These are phyloP conservation scores for Smallanthus sonchifolius DNA, from an alignment of 129 eudicot species.

Conservation along the genomic window DNA sequence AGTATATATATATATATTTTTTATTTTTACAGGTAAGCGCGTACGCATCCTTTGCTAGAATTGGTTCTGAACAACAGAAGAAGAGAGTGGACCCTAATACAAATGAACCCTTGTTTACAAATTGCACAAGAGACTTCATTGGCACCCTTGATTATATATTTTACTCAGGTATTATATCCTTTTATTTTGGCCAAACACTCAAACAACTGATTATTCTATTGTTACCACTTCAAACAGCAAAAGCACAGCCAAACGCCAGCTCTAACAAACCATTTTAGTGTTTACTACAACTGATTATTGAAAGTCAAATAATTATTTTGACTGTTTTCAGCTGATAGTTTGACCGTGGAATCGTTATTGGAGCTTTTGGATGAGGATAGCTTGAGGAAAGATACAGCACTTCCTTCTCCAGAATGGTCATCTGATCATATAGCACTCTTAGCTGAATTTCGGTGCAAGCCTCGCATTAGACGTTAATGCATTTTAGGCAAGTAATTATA, in stretches of 20 bases:
- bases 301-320: not conserved
- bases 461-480: conserved; percentile 38
- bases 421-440: conserved; percentile 57
- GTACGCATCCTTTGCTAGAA: conserved; percentile 70
- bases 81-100: conserved; percentile 70
- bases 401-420: conserved; percentile 66
- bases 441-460: conserved; percentile 49
- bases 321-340: conserved; percentile 37
- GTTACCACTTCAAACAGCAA: not conserved
- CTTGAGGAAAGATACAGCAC: conserved; percentile 50
- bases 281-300: not conserved
- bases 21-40: conserved; percentile 59
- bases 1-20: too few relatives aligned
- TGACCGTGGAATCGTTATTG: conserved; percentile 49
- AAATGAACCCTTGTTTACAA: conserved; percentile 74
- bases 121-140: conserved; percentile 73
- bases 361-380: conserved; percentile 51
- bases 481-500: conserved; percentile 18
- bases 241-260: not conserved
- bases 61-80: conserved; percentile 56
- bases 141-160: conserved; percentile 84
- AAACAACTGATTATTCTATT: not conserved
- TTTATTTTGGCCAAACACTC: not conserved
- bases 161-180: conserved; percentile 54
- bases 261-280: not conserved